phyloP scores from a whole-genome alignment of 305 asterid species.

The Fraxinus nigra region DNA sequence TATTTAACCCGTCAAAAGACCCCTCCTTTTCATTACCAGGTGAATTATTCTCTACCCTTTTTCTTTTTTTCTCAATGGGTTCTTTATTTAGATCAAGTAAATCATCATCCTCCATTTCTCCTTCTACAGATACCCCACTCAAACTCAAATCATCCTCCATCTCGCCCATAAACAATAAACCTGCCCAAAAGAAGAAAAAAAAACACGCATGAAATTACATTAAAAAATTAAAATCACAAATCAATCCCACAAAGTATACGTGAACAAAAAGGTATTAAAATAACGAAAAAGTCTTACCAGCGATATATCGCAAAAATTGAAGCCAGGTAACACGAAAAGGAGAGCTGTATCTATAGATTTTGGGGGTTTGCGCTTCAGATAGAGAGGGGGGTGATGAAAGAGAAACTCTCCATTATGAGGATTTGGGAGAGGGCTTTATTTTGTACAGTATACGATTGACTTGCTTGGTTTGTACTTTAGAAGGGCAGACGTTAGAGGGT shows the following conservation, averaged over 20 bases:
- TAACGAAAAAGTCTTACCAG: constrained; percentile 30
- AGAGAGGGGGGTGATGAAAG: constrained; percentile 17
- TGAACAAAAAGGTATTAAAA: neutral
- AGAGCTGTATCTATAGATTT: constrained; percentile 31
- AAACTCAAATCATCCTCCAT: constrained; percentile 40
- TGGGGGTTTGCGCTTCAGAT: constrained; percentile 20
- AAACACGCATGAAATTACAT: constrained; percentile 14
- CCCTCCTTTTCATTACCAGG: constrained; percentile 33
- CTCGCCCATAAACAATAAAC: constrained; percentile 18
- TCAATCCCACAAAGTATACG: constrained; percentile 4
- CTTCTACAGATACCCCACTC: constrained; percentile 18
- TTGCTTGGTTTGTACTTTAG: neutral
- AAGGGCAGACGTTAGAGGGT: constrained; percentile 6
- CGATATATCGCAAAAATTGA: constrained; percentile 17
- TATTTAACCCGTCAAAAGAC: constrained; percentile 31
- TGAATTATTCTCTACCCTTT: constrained; percentile 33
- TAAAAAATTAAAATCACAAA: constrained; percentile 9
- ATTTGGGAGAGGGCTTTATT: neutral
- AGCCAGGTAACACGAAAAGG: constrained; percentile 34
- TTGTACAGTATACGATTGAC: neutral
- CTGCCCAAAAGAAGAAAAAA: constrained; percentile 30
- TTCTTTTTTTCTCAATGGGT: constrained; percentile 58
- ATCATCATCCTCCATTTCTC: constrained; percentile 41
- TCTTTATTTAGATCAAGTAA: constrained; percentile 74
- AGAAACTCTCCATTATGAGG: neutral